Conservation (phyloP, 2,329 filamentous ascomycete genomes). For the Colletotrichum aenigma region DNA sequence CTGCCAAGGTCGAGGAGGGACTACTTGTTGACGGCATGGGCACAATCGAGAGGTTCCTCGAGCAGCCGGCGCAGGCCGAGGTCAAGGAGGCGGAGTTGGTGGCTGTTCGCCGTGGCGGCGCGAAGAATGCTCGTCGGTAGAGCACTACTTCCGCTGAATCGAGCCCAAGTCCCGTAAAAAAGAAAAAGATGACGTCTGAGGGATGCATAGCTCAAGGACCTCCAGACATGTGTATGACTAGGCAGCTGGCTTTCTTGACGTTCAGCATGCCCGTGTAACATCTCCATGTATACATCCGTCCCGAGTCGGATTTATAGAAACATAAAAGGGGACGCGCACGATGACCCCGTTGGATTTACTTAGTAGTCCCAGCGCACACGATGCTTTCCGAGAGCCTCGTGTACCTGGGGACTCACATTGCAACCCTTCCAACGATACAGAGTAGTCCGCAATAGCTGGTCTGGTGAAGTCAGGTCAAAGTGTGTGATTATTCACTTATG, state of each 20-base stretch:
- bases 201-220: not conserved
- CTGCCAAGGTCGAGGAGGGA: conserved; percentile 56
- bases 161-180: not conserved
- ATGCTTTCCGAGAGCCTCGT: not conserved
- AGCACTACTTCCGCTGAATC: not conserved
- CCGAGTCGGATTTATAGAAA: conserved; percentile 7
- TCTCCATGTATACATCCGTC: conserved; percentile 20
- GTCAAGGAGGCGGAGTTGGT: conserved; percentile 35
- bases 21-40: conserved; percentile 62
- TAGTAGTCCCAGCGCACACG: not conserved
- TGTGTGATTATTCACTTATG: not conserved
- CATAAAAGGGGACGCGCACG: not conserved
- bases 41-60: conserved; percentile 47
- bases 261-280: conserved; percentile 15
- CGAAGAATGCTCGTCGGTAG: not conserved
- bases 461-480: not conserved
- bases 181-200: not conserved
- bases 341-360: not conserved
- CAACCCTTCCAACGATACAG: not conserved
- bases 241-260: not conserved
- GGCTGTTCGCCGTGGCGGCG: conserved; percentile 18
- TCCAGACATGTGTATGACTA: conserved; percentile 14
- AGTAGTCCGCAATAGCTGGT: not conserved
- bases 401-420: not conserved
- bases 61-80: conserved; percentile 27